Percentiles rank a stretch among this genome's conserved stretches.
Evolutionary conservation across 225 moss, liverwort and hornwort genomes (phyloP).

Genomic region (Lunularia cruciata): DNA sequence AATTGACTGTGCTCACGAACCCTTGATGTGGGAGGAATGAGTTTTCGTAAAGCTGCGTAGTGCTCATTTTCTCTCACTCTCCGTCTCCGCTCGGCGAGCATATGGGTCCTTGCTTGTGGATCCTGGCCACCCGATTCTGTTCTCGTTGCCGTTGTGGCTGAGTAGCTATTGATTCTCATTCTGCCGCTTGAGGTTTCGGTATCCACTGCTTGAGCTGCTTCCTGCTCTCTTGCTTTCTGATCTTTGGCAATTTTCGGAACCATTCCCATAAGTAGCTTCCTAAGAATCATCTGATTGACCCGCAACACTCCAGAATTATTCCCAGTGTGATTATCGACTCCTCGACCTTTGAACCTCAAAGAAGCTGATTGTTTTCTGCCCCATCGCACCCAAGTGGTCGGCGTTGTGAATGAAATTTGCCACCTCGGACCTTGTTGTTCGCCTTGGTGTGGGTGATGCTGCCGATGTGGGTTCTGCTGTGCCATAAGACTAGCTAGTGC

Average conservation of each 20-base stretch:
- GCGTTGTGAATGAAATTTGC: conserved; percentile 11
- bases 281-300: conserved; percentile 15
- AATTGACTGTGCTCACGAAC: conserved; percentile 1
- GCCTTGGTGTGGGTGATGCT: background rate
- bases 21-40: conserved; percentile 28
- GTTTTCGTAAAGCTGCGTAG: conserved; percentile 20
- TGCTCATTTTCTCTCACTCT: conserved; percentile 22
- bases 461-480: background rate
- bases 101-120: conserved; percentile 23
- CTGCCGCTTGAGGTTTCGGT: background rate
- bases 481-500: background rate
- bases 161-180: background rate
- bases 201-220: background rate
- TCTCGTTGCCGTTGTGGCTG: conserved; percentile 6
- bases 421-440: background rate
- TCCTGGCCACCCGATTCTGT: background rate
- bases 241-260: conserved; percentile 23
- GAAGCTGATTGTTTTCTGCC: background rate
- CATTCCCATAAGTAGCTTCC: conserved; percentile 9
- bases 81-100: conserved; percentile 28
- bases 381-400: conserved; percentile 23
- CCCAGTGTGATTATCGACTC: background rate
- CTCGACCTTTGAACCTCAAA: background rate
- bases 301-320: background rate
- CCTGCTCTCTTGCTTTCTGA: conserved; percentile 14